Evolutionary conservation across 768 basidiomycete species (phyloP), one percentile per base, ranked within the genome.

Genomic region (Megacollybia marginata): DNA sequence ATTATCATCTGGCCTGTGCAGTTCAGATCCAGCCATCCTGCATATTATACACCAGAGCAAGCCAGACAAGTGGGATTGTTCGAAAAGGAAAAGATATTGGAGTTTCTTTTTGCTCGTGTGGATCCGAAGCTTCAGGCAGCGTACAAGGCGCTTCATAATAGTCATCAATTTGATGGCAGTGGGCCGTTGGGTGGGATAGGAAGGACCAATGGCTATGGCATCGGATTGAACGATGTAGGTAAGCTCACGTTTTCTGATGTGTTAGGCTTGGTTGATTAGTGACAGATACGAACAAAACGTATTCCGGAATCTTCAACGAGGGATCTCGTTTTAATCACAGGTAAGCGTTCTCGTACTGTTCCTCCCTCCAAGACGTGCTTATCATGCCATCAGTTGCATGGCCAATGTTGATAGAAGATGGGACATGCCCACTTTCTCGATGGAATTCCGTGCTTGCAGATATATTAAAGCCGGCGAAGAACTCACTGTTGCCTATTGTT

Each of bases 151-250:
- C 53, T 74, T 20, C 55, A 57, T 6, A 69, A 70, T 44, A 57
- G 57, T 19, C 63, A 66, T 34, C 48, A 48, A 20, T 52, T 61
- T 15, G 68, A 72, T 48, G 68, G 65, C 15, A 65, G 59, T 35
- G 67, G 66, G 4, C 65, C 65, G 8, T 49, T 68, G 31, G 6
- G 62, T 1, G 69, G 70, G 0, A 63, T 65, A 1, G 46, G 65
- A 15, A 57, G 64, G 42, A 72, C 68, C 1, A 72, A 72, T 47
- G 64, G 59, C 0, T 57, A 64, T 34, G 57, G 49, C 15, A 49
- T 65, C 1, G 58, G 49, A 20, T 42, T 65, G 12, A 47, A 50
- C 15, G 58, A 61, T 45, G 48, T 59, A 43, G 54, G 55, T 46
- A 44, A 57, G 54, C 34, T 28, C 52, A 52, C 35, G 40, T 40